phyloP scores from a whole-genome alignment of 202 grass and related monocot species.

The Elaeis oleifera region DNA sequence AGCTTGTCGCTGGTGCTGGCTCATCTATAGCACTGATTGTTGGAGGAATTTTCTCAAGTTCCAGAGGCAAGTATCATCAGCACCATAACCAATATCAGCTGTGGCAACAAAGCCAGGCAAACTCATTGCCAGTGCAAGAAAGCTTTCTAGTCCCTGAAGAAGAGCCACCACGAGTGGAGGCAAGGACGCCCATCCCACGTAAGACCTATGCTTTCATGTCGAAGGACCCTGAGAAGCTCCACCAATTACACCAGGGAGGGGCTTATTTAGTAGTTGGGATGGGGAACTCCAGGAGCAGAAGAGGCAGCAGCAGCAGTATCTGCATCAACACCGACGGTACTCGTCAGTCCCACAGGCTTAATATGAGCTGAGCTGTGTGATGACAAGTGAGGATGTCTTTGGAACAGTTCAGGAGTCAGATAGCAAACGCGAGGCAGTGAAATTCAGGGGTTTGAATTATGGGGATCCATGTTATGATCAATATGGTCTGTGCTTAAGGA shows the following conservation, averaged over 20 bases:
- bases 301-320: conserved; percentile 47
- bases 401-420: conserved; percentile 73
- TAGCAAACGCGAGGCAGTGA: conserved; percentile 29
- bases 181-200: conserved; percentile 46
- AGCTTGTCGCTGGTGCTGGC: conserved; percentile 39
- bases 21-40: conserved; percentile 48
- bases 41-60: conserved; percentile 26
- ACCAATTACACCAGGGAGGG: conserved; percentile 52
- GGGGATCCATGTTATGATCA: conserved; percentile 43
- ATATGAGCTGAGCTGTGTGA: conserved; percentile 65
- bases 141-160: conserved; percentile 55
- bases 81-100: conserved; percentile 35
- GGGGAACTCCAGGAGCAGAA: conserved; percentile 38
- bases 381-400: conserved; percentile 70
- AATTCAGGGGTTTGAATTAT: conserved; percentile 50
- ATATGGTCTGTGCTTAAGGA: conserved; percentile 43
- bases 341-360: conserved; percentile 63
- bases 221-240: conserved; percentile 68
- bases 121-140: conserved; percentile 41
- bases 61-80: conserved; percentile 34
- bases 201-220: conserved; percentile 79
- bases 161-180: conserved; percentile 42
- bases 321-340: conserved; percentile 68
- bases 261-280: conserved; percentile 38
- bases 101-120: conserved; percentile 18